Base-by-base conservation (phyloP, 2,329 filamentous ascomycete genomes). In the Eutypa lata region DNA sequence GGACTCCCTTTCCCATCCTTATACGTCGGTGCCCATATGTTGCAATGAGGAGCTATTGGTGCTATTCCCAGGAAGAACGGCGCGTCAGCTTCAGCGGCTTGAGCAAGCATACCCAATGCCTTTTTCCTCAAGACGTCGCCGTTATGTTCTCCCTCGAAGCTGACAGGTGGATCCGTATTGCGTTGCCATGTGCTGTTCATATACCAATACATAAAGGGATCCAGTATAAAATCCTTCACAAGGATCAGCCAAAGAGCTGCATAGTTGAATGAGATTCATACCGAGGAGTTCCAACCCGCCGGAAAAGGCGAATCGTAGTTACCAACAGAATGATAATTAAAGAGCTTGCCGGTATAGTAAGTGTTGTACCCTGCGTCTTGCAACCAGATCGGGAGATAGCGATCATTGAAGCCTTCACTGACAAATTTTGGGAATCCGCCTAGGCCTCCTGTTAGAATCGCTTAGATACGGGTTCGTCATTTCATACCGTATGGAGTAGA, bases 341-440 rank as follows among this genome's bases (percentile, higher is more conserved):
- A 86, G 4, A 89, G 73, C 63, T 91, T 90, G n/a, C 85, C 88
- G 0, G 81, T 82, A 60, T 90, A 90, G 62, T 88, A 89, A 0
- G 87, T 89, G 57, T 82, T 81, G 63, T 90, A 90, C 0, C 86
- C 86, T 0, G 80, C 81, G 3, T 79, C 67, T 58, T 89, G 84
- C n/a, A 91, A 69, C 86, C 87, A 90, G 0, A 90, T 65, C 0
- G 87, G 87, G 0, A 90, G 75, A 55, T 87, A 89, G 35, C 86
- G 79, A 1, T 85, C 77, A 53, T 90, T 88, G 54, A 83, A 76
- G 0, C 87, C 86, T 49, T 87, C 76, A 3, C 72, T 71, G 14
- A 89, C 71, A 52, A 90, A 87, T 60, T 89, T 88, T 1, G 82
- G 81, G 59, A 85, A 90, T 3, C 81, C 81, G 19, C 80, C 77